Base-by-base conservation (phyloP, 257 asterid genomes). In the Ballota nigra region DNA sequence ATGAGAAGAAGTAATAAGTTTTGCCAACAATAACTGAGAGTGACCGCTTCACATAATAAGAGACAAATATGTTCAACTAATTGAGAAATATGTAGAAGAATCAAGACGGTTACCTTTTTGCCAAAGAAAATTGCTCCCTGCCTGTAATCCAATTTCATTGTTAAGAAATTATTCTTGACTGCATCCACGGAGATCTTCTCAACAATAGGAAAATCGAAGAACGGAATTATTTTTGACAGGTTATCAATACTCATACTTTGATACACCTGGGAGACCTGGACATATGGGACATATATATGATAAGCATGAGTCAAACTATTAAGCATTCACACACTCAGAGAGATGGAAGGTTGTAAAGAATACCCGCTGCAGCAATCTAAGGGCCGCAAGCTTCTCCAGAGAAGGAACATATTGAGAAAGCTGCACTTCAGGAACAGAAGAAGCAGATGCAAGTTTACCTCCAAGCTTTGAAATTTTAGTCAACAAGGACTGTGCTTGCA, bases 121-220 rank as follows among this genome's bases (percentile, higher is more conserved):
- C 95, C 92, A 78, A 94, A 94, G 83, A 85, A 85, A 77, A 91
- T 79, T 6, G 92, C 87, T 66, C 96, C 90, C 81, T 87, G 85
- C 85, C 80, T 74, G 75, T 91, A 91, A 80, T 91, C 92, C 55
- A 91, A 79, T 84, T 86, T 89, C 88, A 91, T 85, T 29, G 92
- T 82, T 75, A 91, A 47, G 71, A 94, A 94, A 70, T 84, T 83
- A 68, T 86, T 80, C 79, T 86, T 91, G 56, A 84, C 88, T 7
- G 98, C 98, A 80, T 94, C 97, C 31, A 87, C 96, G 16, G 92
- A 87, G 51, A 94, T 89, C 86, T 86, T 94, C 84, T 91, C 96
- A 26, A 94, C 92, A 66, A 70, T 73, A 15, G 89, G 75, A 68
- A 91, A 87, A 71, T 86, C 91, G 72, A 88, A 89, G 83, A 89